phyloP scores from a whole-genome alignment of 2,329 filamentous ascomycete species.

The Fusarium verrucosum region DNA sequence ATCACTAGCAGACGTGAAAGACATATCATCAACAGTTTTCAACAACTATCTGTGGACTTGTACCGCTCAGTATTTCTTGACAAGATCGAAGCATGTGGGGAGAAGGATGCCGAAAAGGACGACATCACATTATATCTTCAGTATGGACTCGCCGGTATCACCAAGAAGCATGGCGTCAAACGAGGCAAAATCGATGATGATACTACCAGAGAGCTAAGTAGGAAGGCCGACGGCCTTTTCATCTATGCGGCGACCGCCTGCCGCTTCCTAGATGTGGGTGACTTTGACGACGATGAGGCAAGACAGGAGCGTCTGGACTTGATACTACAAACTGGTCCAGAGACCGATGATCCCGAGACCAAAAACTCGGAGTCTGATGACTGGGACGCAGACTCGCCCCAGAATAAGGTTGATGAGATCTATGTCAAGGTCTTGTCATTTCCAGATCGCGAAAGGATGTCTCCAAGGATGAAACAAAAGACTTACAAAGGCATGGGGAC shows the following conservation, averaged over 20 bases:
- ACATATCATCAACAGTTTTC: background rate
- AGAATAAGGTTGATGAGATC: slow-evolving; percentile 7
- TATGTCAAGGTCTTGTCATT: slow-evolving; percentile 5
- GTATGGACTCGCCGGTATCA: background rate
- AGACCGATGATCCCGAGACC: too few species aligned
- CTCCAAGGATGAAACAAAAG: background rate
- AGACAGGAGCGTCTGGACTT: background rate
- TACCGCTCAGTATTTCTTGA: background rate
- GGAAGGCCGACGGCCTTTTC: slow-evolving; percentile 12
- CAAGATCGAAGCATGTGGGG: background rate
- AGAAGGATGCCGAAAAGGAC: background rate
- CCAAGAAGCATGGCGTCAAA: too few species aligned
- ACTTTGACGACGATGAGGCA: background rate
- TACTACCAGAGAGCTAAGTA: background rate
- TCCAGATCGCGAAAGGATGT: too few species aligned
- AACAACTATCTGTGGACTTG: background rate
- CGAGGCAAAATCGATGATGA: too few species aligned
- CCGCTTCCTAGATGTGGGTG: background rate
- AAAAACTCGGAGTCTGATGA: background rate
- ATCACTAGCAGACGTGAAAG: slow-evolving; percentile 10
- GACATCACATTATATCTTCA: slow-evolving; percentile 16
- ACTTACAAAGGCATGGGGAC: background rate
- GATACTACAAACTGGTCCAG: background rate
- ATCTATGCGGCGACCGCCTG: slow-evolving; percentile 20
- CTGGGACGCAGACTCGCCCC: background rate